phyloP scores from a whole-genome alignment of 331 rosid genomes.

The Prunus yedoensis region DNA sequence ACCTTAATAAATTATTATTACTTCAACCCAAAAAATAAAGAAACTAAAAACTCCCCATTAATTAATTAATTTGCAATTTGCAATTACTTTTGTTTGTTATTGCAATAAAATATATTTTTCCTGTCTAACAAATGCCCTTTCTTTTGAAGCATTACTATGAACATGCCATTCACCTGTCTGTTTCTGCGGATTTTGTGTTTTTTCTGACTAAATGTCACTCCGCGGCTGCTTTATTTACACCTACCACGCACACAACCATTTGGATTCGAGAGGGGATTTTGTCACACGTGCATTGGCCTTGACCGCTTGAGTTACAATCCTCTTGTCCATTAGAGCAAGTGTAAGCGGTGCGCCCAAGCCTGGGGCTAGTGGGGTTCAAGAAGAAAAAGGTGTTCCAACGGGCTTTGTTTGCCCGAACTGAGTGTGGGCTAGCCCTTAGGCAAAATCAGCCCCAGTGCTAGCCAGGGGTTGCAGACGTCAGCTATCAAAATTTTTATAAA shows the following conservation, averaged over 20 bases:
- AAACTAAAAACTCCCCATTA: background rate
- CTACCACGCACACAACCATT: background rate
- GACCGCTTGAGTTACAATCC: too few relatives aligned
- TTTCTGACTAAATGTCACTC: background rate
- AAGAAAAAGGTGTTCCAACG: too few relatives aligned
- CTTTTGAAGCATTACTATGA: background rate
- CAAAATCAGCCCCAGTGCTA: too few relatives aligned
- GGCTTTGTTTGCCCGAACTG: too few relatives aligned
- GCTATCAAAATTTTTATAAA: too few relatives aligned
- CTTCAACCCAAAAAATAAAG: background rate
- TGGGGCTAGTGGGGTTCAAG: too few relatives aligned
- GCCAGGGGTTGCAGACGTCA: too few relatives aligned
- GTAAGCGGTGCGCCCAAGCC: too few relatives aligned
- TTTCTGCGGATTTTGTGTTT: background rate
- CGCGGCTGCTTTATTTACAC: too few relatives aligned
- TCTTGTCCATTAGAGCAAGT: too few relatives aligned
- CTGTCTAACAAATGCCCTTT: background rate
- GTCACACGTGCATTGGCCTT: too few relatives aligned
- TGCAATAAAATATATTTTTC: background rate
- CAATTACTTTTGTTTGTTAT: background rate
- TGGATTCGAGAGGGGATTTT: background rate
- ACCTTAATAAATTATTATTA: background rate
- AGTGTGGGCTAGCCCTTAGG: too few relatives aligned
- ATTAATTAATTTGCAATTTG: background rate
- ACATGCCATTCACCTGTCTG: conserved; percentile 9